Evolutionary conservation across 2,329 filamentous ascomycete species (phyloP).

Genomic region (Fusarium staphyleae): DNA sequence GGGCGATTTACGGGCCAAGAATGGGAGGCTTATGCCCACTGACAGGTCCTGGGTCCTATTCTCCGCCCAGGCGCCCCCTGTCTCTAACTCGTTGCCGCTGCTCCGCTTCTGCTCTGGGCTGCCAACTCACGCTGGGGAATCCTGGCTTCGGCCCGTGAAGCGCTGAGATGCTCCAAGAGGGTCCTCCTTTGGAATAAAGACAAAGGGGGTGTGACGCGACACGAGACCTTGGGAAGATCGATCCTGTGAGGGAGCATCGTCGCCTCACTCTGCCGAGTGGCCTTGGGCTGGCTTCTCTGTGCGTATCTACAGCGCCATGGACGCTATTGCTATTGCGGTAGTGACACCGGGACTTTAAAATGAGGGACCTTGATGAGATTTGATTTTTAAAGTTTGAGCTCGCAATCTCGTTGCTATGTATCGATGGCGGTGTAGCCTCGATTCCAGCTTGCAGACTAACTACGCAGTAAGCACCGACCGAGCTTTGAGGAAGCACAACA

Average conservation of each 20-base stretch:
- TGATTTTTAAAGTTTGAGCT: background rate
- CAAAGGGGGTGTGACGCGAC: slow-evolving; percentile 29
- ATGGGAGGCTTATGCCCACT: slow-evolving; percentile 5
- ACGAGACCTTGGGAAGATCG: slow-evolving; percentile 8
- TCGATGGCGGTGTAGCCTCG: slow-evolving; percentile 9
- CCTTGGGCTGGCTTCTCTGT: background rate
- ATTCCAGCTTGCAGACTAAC: too few species aligned
- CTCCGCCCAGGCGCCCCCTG: background rate
- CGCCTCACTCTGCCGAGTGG: slow-evolving; percentile 33
- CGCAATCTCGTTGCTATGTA: background rate
- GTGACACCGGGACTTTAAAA: slow-evolving; percentile 6
- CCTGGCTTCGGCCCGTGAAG: slow-evolving; percentile 37
- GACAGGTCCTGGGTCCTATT: slow-evolving; percentile 4
- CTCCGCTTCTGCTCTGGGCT: background rate
- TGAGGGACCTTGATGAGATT: slow-evolving; percentile 2
- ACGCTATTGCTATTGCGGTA: slow-evolving; percentile 9
- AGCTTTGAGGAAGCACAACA: too few species aligned
- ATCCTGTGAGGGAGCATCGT: slow-evolving; percentile 11
- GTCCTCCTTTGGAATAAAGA: background rate
- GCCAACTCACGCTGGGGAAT: slow-evolving; percentile 37
- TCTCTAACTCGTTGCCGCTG: background rate
- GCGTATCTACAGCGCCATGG: background rate
- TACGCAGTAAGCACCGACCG: too few species aligned
- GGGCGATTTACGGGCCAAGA: background rate
- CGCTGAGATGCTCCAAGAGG: slow-evolving; percentile 9